Evolutionary conservation across 768 basidiomycete genomes (phyloP), one percentile per base, ranked within the genome.

Genomic region (Exsudoporus frostii): DNA sequence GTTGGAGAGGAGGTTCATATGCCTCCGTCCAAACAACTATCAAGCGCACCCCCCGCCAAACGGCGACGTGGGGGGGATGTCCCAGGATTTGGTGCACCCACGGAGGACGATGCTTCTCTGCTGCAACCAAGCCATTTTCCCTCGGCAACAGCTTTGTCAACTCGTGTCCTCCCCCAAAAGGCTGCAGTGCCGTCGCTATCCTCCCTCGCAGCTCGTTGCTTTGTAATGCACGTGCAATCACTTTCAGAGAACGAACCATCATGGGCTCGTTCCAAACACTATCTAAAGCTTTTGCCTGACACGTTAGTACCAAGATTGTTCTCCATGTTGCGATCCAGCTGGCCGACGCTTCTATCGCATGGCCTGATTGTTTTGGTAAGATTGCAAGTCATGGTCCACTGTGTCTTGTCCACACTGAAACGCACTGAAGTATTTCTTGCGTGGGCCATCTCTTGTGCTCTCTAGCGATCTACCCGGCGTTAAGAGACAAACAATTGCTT

Each of bases 301-400:
- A 7, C 67, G 9, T 53, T 85, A 5, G 67, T 79, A 15, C 76
- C 80, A 27, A 77, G 67, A 52, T 48, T 87, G 10, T 83, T 85
- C 56, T 64, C 74, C 14, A 76, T 79, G 64, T 66, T 88, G 42
- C 74, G 73, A 49, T 63, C 72, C 5, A 65, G 74, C 14, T 80
- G 77, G 63, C 82, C 86, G 13, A 75, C 73, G 2, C 67, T 79
- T 50, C 71, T 88, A 38, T 75, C 70, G 8, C 77, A 82, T 53
- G 78, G 77, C 17, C 69, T 86, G 15, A 83, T 88, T 33, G 72
- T 73, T 34, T 73, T 82, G 56, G 85, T 85, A 57, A 51, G 78
- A 54, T 29, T 13, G 13, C 24, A 17, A 27, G 14, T 14, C 41
- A 20, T 27, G 4, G 25, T 40, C 2, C 13, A 19, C 29, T 2